phyloP scores from a whole-genome alignment of 2,329 filamentous ascomycete genomes.

The Colletotrichum somersetense region DNA sequence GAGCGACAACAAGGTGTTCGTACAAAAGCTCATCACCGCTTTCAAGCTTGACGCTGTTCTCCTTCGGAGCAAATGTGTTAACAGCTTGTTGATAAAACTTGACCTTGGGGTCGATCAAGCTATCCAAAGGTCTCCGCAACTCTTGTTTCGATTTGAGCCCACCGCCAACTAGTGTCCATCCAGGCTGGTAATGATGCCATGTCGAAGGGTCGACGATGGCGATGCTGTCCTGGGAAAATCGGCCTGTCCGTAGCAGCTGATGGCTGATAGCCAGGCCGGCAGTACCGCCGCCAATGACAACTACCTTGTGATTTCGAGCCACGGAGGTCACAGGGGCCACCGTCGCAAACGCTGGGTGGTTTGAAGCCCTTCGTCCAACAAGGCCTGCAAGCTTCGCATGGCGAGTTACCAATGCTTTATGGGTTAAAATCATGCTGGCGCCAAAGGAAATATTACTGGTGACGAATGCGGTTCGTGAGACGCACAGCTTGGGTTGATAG shows the following conservation, averaged over 20 bases:
- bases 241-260: constrained; percentile 72
- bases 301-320: constrained; percentile 67
- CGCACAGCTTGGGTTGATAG: neutral
- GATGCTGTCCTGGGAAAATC: constrained; percentile 70
- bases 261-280: constrained; percentile 76
- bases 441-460: neutral
- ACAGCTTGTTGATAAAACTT: constrained; percentile 70
- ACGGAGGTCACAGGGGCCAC: constrained; percentile 30
- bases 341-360: constrained; percentile 42
- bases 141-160: constrained; percentile 74
- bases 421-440: constrained; percentile 43
- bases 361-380: constrained; percentile 5
- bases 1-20: constrained; percentile 74
- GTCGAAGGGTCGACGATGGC: constrained; percentile 72
- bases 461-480: neutral
- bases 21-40: constrained; percentile 70
- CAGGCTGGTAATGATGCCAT: constrained; percentile 77
- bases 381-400: constrained; percentile 28
- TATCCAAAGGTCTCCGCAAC: constrained; percentile 62
- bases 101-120: constrained; percentile 70
- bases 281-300: constrained; percentile 75
- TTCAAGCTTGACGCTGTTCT: constrained; percentile 67
- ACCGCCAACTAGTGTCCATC: constrained; percentile 77
- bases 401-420: constrained; percentile 41
- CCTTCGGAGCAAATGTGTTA: constrained; percentile 63